These are phyloP conservation scores for Globisporangium solare DNA, from an alignment of 352 stramenopile species.

Conservation along the genomic window DNA sequence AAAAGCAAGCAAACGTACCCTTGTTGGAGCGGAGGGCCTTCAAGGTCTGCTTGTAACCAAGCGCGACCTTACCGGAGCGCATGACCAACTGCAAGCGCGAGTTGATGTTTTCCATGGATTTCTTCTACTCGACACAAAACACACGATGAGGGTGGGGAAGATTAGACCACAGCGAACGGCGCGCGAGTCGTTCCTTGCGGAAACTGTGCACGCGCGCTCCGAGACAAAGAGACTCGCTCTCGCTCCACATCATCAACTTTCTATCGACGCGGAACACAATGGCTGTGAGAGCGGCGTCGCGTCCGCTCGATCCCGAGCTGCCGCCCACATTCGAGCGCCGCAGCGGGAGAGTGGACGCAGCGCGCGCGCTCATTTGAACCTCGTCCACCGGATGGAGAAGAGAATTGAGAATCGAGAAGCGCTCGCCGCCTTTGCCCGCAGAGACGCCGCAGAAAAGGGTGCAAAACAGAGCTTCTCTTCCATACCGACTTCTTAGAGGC, in stretches of 20 bases:
- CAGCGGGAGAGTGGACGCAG: not conserved
- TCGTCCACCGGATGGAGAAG: constrained; percentile 61
- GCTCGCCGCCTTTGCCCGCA: not conserved
- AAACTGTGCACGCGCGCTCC: not conserved
- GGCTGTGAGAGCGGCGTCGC: constrained; percentile 15
- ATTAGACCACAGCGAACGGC: constrained; percentile 16
- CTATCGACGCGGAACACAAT: constrained; percentile 5
- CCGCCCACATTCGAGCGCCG: not conserved
- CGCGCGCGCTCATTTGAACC: constrained; percentile 19
- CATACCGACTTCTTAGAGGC: constrained; percentile 90
- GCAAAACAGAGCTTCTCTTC: constrained; percentile 28
- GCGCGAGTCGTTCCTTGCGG: not conserved
- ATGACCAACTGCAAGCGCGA: constrained; percentile 99
- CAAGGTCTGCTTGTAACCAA: constrained; percentile 98
- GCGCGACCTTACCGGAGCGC: constrained; percentile 97
- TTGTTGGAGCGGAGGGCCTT: constrained; percentile 96
- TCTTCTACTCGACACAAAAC: constrained; percentile 84
- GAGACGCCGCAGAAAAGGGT: too few species aligned
- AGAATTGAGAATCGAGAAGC: constrained; percentile 14
- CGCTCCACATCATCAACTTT: constrained; percentile 2
- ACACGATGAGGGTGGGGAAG: constrained; percentile 24
- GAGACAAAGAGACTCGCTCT: constrained; percentile 4
- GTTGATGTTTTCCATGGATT: constrained; percentile 99
- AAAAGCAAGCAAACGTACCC: constrained; percentile 31
- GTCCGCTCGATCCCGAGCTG: not conserved